Percentiles rank a stretch among this genome's conserved stretches.
These are phyloP conservation scores for Acanthamoeba lenticulata DNA, from an alignment of 208 protist species.

Conservation along the genomic window DNA sequence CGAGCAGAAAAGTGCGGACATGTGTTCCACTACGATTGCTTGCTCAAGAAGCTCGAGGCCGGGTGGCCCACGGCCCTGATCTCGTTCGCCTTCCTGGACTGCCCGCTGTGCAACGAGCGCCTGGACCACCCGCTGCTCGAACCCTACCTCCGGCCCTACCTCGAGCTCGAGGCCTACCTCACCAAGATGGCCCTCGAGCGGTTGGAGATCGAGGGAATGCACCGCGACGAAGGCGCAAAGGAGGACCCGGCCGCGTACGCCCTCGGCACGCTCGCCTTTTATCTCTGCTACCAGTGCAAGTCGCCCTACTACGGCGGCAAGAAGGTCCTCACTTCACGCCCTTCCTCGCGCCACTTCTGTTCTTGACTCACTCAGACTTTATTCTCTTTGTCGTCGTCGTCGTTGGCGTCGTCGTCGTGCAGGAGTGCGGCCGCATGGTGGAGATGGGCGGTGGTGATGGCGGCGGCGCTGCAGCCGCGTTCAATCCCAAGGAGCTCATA, in stretches of 20 bases:
- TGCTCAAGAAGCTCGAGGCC: conserved; percentile 10
- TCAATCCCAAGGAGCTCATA: conserved; percentile 35
- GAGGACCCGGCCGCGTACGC: not conserved
- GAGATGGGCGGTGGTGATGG: not conserved
- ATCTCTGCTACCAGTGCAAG: conserved; percentile 29
- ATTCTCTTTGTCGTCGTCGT: not conserved
- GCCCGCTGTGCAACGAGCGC: conserved; percentile 46
- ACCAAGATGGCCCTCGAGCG: not conserved
- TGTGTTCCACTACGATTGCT: conserved; percentile 33
- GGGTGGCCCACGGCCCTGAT: conserved; percentile 54
- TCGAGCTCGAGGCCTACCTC: not conserved
- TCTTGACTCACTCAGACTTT: not conserved
- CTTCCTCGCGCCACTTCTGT: not conserved
- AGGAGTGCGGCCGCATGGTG: not conserved
- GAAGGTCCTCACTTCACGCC: not conserved
- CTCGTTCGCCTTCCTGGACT: conserved; percentile 48
- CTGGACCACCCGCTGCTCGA: not conserved
- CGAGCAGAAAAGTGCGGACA: conserved; percentile 13
- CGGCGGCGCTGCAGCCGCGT: not conserved
- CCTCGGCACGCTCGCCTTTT: conserved; percentile 23
- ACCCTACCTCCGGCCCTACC: not conserved
- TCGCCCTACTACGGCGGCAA: conserved; percentile 46
- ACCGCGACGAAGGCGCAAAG: not conserved
- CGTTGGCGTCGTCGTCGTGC: not conserved
- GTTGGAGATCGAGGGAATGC: not conserved